Conservation (phyloP, 2,329 filamentous ascomycete genomes). For the Ciborinia camelliae region DNA sequence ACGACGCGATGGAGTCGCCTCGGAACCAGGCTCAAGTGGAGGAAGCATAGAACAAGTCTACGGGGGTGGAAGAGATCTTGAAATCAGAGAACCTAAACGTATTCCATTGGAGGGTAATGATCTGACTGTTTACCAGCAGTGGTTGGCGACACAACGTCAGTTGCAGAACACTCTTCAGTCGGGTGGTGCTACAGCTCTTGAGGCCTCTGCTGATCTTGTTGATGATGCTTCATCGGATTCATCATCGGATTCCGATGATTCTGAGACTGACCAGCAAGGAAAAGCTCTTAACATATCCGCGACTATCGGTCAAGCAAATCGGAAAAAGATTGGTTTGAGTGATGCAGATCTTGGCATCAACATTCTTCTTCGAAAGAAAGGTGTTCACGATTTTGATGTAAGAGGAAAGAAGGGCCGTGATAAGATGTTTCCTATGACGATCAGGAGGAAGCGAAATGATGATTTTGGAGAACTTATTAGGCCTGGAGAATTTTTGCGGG, state of each 20-base stretch:
- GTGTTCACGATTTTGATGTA: conserved; percentile 90
- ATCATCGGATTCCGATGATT: conserved; percentile 82
- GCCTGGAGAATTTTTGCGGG: conserved; percentile 88
- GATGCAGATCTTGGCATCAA: conserved; percentile 93
- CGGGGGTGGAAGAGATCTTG: conserved; percentile 59
- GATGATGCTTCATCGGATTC: conserved; percentile 86
- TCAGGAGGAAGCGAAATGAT: conserved; percentile 74
- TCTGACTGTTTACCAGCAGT: conserved; percentile 81
- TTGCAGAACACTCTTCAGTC: conserved; percentile 76
- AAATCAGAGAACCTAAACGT: conserved; percentile 58
- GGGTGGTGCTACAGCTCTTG: conserved; percentile 63
- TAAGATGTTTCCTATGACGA: conserved; percentile 83
- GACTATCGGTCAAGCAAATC: conserved; percentile 75
- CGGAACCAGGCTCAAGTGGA: conserved; percentile 51
- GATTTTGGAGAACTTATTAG: conserved; percentile 94
- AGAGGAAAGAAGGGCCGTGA: conserved; percentile 88
- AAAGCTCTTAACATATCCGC: conserved; percentile 86
- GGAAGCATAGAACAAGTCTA: conserved; percentile 65
- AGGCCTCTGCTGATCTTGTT: conserved; percentile 67
- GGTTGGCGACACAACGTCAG: conserved; percentile 82
- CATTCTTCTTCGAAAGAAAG: conserved; percentile 81
- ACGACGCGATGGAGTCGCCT: conserved; percentile 58
- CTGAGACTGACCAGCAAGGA: conserved; percentile 85
- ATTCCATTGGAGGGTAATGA: conserved; percentile 72
- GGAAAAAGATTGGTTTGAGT: conserved; percentile 80